These are phyloP conservation scores for Amphicarpaea edgeworthii DNA, from an alignment of 306 rosid genomes.

Conservation along the genomic window DNA sequence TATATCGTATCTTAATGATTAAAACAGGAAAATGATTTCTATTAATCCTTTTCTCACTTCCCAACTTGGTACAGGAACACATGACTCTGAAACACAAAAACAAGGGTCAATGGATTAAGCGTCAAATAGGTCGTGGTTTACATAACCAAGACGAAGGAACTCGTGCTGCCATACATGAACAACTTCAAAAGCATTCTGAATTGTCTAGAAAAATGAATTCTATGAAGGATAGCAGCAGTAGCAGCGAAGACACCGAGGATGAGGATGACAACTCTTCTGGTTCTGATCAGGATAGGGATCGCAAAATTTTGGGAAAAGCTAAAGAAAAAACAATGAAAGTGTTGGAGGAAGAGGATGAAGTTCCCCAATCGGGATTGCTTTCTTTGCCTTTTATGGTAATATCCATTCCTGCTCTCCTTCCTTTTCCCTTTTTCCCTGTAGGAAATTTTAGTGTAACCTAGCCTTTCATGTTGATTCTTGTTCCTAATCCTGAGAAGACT, in stretches of 20 bases:
- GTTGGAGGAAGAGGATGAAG: constrained; percentile 74
- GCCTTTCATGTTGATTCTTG: constrained; percentile 15
- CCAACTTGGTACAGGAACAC: constrained; percentile 70
- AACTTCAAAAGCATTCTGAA: constrained; percentile 65
- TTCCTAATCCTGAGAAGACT: constrained; percentile 30
- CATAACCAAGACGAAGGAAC: constrained; percentile 90
- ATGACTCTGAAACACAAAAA: constrained; percentile 85
- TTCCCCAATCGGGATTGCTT: constrained; percentile 80
- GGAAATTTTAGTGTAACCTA: constrained; percentile 10
- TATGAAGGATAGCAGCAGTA: constrained; percentile 72
- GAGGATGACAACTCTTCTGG: constrained; percentile 57
- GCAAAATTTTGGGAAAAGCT: constrained; percentile 71
- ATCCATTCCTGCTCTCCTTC: constrained; percentile 39
- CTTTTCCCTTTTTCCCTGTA: not conserved
- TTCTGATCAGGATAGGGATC: constrained; percentile 62
- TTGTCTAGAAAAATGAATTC: constrained; percentile 87
- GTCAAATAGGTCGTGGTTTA: constrained; percentile 73
- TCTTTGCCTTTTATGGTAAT: constrained; percentile 91
- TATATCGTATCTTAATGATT: constrained; percentile 1
- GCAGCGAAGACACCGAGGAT: constrained; percentile 75
- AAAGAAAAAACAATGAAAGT: constrained; percentile 72
- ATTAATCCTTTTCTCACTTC: constrained; percentile 38
- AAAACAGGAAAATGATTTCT: not conserved
- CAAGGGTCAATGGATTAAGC: constrained; percentile 75
- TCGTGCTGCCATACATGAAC: constrained; percentile 83